phyloP scores from a whole-genome alignment of 768 basidiomycete species.

The Hygrophoropsis aurantiaca region DNA sequence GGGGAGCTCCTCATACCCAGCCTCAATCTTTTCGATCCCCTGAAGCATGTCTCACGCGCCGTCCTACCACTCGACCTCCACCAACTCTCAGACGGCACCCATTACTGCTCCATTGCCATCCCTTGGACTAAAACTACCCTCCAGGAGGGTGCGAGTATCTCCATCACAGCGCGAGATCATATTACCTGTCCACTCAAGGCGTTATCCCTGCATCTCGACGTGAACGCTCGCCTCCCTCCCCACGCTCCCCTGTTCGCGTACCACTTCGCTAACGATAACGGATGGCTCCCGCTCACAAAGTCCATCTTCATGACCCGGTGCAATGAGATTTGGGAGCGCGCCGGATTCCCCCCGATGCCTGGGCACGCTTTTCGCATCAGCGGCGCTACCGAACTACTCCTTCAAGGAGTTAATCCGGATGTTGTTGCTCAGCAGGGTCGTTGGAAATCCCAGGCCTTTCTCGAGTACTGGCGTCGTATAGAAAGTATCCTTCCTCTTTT shows the following conservation, averaged over 20 bases:
- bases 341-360: constrained; percentile 7
- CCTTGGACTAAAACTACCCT: constrained; percentile 18
- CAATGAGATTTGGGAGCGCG: constrained; percentile 11
- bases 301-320: constrained; percentile 9
- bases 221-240: constrained; percentile 2
- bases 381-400: constrained; percentile 27
- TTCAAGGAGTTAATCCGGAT: constrained; percentile 30
- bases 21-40: constrained; percentile 9
- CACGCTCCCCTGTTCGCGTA: constrained; percentile 10
- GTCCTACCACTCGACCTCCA: not conserved
- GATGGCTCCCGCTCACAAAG: constrained; percentile 5
- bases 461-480: constrained; percentile 27
- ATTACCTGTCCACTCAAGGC: constrained; percentile 16
- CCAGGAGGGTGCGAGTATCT: constrained; percentile 13
- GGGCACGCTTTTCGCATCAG: constrained; percentile 31
- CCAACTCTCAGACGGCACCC: too few relatives aligned
- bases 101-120: constrained; percentile 8
- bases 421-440: constrained; percentile 27
- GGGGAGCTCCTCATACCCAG: constrained; percentile 27
- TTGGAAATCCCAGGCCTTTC: constrained; percentile 31
- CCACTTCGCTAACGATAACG: not conserved
- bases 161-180: constrained; percentile 12
- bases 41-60: constrained; percentile 7
- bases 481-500: constrained; percentile 18
- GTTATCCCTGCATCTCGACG: constrained; percentile 9